phyloP scores from a whole-genome alignment of 1,139 yeast genomes.

The Candida anutae region DNA sequence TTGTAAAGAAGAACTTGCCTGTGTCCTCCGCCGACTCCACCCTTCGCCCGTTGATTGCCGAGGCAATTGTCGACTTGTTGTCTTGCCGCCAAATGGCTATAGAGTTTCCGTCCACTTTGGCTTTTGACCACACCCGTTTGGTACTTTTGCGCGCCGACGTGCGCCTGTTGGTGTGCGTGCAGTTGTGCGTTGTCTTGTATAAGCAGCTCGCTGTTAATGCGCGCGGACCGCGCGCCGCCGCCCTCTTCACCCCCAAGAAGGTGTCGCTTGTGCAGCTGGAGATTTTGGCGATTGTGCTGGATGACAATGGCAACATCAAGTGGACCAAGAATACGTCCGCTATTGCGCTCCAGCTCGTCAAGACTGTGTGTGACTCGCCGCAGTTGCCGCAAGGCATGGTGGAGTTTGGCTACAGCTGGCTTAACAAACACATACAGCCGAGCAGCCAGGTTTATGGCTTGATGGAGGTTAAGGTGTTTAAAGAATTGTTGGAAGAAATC shows the following conservation, averaged over 20 bases:
- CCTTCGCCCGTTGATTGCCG: conserved; percentile 33
- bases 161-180: conserved; percentile 74
- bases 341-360: conserved; percentile 65
- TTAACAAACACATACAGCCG: conserved; percentile 80
- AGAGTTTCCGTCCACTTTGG: conserved; percentile 77
- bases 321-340: conserved; percentile 82
- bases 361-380: conserved; percentile 21
- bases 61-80: conserved; percentile 52
- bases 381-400: conserved; percentile 36
- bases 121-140: conserved; percentile 81
- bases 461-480: conserved; percentile 63
- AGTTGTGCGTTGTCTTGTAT: conserved; percentile 64
- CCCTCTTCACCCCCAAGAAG: conserved; percentile 20
- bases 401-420: conserved; percentile 72
- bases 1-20: conserved; percentile 11
- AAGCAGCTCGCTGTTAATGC: conserved; percentile 53
- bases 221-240: conserved; percentile 12
- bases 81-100: conserved; percentile 76
- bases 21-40: conserved; percentile 10
- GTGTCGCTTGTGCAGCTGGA: conserved; percentile 42
- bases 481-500: conserved; percentile 34
- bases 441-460: conserved; percentile 70
- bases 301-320: conserved; percentile 78
- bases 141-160: conserved; percentile 77
- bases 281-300: conserved; percentile 72